phyloP scores from a whole-genome alignment of 441 rosid genomes.

The Corymbia calophylla region DNA sequence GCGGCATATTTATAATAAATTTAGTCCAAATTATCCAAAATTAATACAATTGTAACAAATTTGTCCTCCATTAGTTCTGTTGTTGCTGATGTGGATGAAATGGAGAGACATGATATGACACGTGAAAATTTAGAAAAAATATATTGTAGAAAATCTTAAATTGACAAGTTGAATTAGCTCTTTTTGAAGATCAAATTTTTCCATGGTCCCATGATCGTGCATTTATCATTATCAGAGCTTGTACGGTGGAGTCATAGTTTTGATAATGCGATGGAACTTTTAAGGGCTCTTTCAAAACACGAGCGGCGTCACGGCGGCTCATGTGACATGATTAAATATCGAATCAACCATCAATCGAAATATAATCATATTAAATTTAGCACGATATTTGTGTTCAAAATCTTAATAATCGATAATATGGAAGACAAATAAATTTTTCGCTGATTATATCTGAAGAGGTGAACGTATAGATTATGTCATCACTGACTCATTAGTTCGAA shows the following conservation, averaged over 20 bases:
- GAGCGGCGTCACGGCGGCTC: background rate
- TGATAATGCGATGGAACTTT: background rate
- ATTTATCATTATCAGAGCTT: background rate
- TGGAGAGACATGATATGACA: too few species aligned
- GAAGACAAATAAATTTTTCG: too few species aligned
- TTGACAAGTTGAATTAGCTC: accelerated
- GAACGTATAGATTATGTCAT: accelerated
- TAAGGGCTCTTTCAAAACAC: background rate
- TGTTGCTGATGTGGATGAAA: background rate
- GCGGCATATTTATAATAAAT: too few species aligned
- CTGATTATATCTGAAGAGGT: background rate
- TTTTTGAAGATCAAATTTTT: background rate
- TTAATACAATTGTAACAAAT: accelerated
- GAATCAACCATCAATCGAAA: background rate
- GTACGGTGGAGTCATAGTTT: background rate
- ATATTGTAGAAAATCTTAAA: accelerated
- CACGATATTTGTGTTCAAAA: background rate
- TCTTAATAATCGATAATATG: background rate
- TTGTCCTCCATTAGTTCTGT: accelerated
- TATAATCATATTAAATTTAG: background rate
- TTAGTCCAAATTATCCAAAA: accelerated
- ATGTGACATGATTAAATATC: background rate
- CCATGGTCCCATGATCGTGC: background rate
- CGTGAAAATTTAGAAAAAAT: too few species aligned
- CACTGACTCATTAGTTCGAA: background rate